Evolutionary conservation across 1,284 basidiomycete genomes (phyloP), one percentile per base, ranked within the genome.

Genomic region (Crepidotus sp.): DNA sequence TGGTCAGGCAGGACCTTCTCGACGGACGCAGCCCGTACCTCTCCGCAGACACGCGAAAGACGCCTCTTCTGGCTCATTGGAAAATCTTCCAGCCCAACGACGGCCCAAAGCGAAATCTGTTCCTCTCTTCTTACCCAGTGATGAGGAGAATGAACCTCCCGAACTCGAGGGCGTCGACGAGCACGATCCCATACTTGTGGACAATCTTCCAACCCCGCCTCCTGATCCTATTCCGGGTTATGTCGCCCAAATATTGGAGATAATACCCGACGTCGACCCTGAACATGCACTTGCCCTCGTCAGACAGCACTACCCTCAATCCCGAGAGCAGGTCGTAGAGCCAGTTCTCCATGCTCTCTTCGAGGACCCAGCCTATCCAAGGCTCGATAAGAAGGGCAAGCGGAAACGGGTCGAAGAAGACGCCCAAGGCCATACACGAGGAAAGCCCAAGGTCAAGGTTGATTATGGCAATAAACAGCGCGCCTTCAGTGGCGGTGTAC

Each of bases 201-300:
- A 45, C 21, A 35, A 43, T n/a, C 13, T 49, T n/a, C 40, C 48
- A 19, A 27, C 37, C 8, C 45, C 37, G 3, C 40, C 42, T 27
- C 41, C 42, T 13, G 45, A 45, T 24, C 42, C 43, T 25, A 41
- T 43, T 24, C 43, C 40, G 6, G 36, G 33, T 15, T 50, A 22
- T 30, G 48, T 50, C 5, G 32, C 37, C 6, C 44, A 33, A 22
- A 30, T 50, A 3, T 35, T 45, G n/a, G 45, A 48, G 22, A 31
- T 86, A 27, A 60, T 84, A 17, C 83, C 83, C 0, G 78, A 84
- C 53, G 78, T 83, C 8, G 66, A 71, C 7, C 74, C 76, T 0
- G 64, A 67, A 2, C 67, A 83, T 51, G 69, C 69, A 8, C 55
- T 65, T 14, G 50, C 57, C 1, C 70, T 83, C 21, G 56, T 83